Base-by-base conservation (phyloP, 495 filamentous ascomycete species). In the Glarea lozoyensis region DNA sequence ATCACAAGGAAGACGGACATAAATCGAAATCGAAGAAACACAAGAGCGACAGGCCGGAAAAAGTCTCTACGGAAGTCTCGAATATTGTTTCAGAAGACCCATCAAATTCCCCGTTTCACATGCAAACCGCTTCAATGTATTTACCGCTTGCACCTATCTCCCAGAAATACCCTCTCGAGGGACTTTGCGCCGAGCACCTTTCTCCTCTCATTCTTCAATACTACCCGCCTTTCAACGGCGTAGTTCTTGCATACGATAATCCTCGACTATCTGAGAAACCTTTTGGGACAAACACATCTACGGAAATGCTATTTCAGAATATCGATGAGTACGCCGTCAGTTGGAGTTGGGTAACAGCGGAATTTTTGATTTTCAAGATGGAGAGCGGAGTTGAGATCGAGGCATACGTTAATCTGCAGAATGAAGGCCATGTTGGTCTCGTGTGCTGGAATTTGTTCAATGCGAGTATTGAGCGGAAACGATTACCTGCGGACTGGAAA, bases 371-470 rank as follows among this genome's bases (percentile, higher is more conserved):
- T 23, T 82, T 85, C 58, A 67, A 66, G 36, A 85, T 84, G 1
- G 58, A 66, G 50, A 72, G 67, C 45, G 76, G 76, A 12, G 65
- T 66, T 19, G 61, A 56, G 24, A 60, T 88, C 18, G 74, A 83
- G 40, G 85, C 79, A 10, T 78, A 67, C 58, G 72, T 88, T 22
- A 86, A 82, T 49, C 62, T 87, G 24, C 79, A 84, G 54, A 82
- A 77, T n/a, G 75, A 82, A 44, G 76, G 77, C 7, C 80, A 86
- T 54, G 54, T 90, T 1, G 81, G 81, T 17, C 62, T 86, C 2
- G 66, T 86, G 2, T 81, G 78, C 11, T 76, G 78, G 52, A 90
- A 90, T 59, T 62, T 84, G 13, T 87, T 88, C 68, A 82, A 78
- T 47, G 82, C 82, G 1, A 78, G 72, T 30, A 79, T 90, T 37